Base-by-base conservation (phyloP, 768 basidiomycete genomes). In the Tulasnella sp. region DNA sequence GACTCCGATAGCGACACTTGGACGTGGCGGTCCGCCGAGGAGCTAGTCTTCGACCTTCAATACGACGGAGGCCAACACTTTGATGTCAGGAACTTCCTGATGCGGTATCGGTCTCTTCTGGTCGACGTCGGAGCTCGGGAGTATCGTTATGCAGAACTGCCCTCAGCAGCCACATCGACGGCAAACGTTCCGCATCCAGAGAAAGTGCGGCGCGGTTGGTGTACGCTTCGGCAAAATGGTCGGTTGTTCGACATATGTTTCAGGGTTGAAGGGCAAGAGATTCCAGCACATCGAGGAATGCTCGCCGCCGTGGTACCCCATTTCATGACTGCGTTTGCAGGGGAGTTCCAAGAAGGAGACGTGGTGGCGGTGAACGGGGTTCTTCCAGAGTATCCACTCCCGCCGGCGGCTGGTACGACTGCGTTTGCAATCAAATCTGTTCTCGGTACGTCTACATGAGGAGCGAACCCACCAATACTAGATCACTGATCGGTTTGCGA, bases 251-350 rank as follows among this genome's bases (percentile, higher is more conserved):
- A 70, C 35, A 35, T 70, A 35, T 22, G 36, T 5, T 62, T 70
- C 16, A 47, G n/a, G 40, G 42, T 52, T 8, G 42, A 70, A 36
- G 69, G 42, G 17, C 39, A 70, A 34, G 22, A 14, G 34, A 70
- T 70, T 19, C 19, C 11, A 32, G 69, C 69, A 12, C 69, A 70
- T 32, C 44, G 69, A 8, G 44, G 34, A 32, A 70, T 70, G n/a
- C 44, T 70, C 29, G 69, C 69, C 4, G 69, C 69, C 16, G 69
- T 62, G 16, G 52, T 47, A 34, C 52, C 69, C 26, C 52, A 70
- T 37, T 70, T 70, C 52, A 70, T 70, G 69, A 70, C 42, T 5
- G 44, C 44, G 32, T 70, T 70, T 26, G 35, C 40, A 7, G 69
- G 69, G 16, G 69, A 70, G 3, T 70, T 70, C 52, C 40, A 37